Base-by-base conservation (phyloP, 2,329 filamentous ascomycete genomes). In the Fusarium albidum region DNA sequence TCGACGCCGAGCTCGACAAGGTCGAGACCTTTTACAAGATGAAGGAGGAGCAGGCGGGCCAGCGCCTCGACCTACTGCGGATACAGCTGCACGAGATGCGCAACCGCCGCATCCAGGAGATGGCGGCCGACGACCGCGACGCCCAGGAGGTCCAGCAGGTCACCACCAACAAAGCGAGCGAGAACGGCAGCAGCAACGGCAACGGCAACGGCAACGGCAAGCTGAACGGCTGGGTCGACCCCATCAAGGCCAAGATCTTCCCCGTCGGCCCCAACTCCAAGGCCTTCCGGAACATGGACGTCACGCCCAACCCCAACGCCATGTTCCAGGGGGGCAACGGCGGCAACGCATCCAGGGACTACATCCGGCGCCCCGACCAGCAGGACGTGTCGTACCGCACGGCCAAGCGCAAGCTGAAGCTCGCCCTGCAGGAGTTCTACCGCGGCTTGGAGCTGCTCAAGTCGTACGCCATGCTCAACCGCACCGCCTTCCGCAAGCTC, bases 1-100 rank as follows among this genome's bases (percentile, higher is more conserved):
- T 99, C 46, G 91, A 97, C 64, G 78, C 77, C 9, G 90, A 99
- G 74, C 78, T 99, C 12, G 81, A 87, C n/a, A 99, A 98, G 74
- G 91, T 99, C 10, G 93, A 99, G 69, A 75, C 79, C 0, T 99
- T 99, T 68, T 98, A 98, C 77, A 87, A 85, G 64, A 77, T 85
- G 62, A 97, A 97, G 69, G 95, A 99, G 69, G 83, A 90, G 25
- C 91, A 97, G 69, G 91, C 94, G 0, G 89, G 86, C 0, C 77
- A 87, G 48, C 85, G 93, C 3, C 77, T 97, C 18, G 76, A 79
- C 1, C 72, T 89, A 5, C 79, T 99, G 39, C 85, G 90, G 34
- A 86, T 92, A 44, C 95, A 99, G 71, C 80, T 99, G 27, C 93
- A 96, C 69, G 90, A 96, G 65, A 96, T 98, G 92, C 84, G 92